Base-by-base conservation (phyloP, 2,329 filamentous ascomycete species). In the Hypomyces rosellus region DNA sequence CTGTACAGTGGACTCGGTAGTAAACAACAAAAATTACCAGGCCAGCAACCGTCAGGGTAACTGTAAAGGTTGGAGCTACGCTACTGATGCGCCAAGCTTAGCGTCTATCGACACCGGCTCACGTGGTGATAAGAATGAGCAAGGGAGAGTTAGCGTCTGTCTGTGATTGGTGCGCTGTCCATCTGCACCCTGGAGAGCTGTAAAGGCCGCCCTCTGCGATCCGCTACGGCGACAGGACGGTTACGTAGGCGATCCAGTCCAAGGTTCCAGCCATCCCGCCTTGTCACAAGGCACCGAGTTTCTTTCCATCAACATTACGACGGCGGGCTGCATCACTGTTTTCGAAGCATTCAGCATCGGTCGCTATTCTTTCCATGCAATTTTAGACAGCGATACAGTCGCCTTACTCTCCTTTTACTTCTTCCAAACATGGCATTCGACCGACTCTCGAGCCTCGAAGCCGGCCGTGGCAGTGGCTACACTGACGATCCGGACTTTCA, bases 401-500 rank as follows among this genome's bases (percentile, higher is more conserved):
- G 25, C 25, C 25, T 30, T 30, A 13, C 30, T 37, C 8, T 48
- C 34, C 16, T 15, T 43, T 43, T 18, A 15, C 18, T 18, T 9
- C 14, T 33, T 9, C 25, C 34, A 46, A 34, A 33, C 55, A 97
- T 97, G 92, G 96, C 92, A 15, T 97, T 93, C 72, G 88, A 96
- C 67, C 88, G 89, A 60, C 80, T 93, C 56, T 87, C 87, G 50
- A 86, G 82, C 54, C 77, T 96, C 59, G 92, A 97, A 74, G 84
- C 91, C 58, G 76, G 88, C 37, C 80, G 83, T 56, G 76, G 82
- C 54, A 83, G 86, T 66, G 86, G 87, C 65, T 99, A 96, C 72
- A 78, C 81, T 64, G 93, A 99, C 72, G 89, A 97, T 66, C 93
- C 93, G 46, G 90, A 90, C 57, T 99, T 97, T 77, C 81, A 89